Conservation (phyloP, 208 protist species). For the Trypanosomatidae sp. region DNA sequence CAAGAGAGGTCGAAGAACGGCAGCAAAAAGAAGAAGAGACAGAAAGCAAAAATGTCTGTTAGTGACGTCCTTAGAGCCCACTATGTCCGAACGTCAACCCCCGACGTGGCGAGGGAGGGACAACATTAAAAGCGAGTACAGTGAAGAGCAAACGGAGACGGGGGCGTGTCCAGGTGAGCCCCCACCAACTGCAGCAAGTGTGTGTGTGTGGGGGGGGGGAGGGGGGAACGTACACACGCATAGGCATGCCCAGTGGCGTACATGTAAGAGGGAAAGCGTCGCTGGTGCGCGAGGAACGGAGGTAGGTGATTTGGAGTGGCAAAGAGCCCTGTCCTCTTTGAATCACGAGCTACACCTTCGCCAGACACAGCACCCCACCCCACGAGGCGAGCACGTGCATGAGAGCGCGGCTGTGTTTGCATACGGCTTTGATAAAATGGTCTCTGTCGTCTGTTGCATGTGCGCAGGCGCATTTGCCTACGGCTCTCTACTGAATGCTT, state of each 20-base stretch:
- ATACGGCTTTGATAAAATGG: background rate
- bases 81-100: too few relatives aligned
- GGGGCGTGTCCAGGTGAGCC: background rate
- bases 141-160: background rate
- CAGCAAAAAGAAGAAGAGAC: background rate
- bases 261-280: slow-evolving; percentile 5
- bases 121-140: background rate
- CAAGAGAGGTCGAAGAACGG: background rate
- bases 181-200: background rate
- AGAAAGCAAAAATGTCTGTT: background rate
- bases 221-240: background rate
- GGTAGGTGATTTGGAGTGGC: background rate
- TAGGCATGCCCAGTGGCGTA: background rate
- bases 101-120: too few relatives aligned
- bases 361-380: background rate
- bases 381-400: background rate
- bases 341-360: background rate
- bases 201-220: too few relatives aligned
- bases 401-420: background rate
- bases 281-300: background rate
- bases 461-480: background rate
- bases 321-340: background rate
- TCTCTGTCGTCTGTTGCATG: background rate
- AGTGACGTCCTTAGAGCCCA: background rate
- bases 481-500: slow-evolving; percentile 49